phyloP scores from a whole-genome alignment of 108 stramenopile species.

The Cyclostephanos tholiformis region DNA sequence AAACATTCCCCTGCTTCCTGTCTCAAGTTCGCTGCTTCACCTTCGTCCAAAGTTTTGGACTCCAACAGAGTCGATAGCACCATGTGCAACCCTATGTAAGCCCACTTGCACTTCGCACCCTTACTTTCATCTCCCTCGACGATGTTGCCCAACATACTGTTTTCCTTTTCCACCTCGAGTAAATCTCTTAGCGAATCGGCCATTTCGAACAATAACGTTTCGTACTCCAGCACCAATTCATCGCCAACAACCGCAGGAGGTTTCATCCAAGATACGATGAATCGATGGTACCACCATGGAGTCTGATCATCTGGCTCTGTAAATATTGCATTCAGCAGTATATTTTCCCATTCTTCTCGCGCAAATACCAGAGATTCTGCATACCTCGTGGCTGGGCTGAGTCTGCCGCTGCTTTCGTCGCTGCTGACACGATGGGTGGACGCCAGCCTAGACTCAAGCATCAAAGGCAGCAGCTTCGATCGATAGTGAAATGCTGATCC shows the following conservation, averaged over 20 bases:
- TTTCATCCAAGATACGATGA: slow-evolving; percentile 56
- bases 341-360: slow-evolving; percentile 60
- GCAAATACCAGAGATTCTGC: slow-evolving; percentile 27
- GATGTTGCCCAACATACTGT: slow-evolving; percentile 30
- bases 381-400: neutral
- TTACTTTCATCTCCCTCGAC: slow-evolving; percentile 41
- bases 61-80: slow-evolving; percentile 45
- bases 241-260: slow-evolving; percentile 17
- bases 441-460: slow-evolving; percentile 30
- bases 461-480: slow-evolving; percentile 71
- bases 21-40: slow-evolving; percentile 11
- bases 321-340: slow-evolving; percentile 85
- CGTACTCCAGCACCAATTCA: slow-evolving; percentile 25
- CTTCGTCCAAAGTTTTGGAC: slow-evolving; percentile 4
- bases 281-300: slow-evolving; percentile 95
- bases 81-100: slow-evolving; percentile 48
- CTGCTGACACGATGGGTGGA: slow-evolving; percentile 8
- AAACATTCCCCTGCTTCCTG: slow-evolving; percentile 43
- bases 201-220: slow-evolving; percentile 44
- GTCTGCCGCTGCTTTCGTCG: slow-evolving; percentile 6
- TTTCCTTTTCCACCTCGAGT: slow-evolving; percentile 60
- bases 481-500: slow-evolving; percentile 98
- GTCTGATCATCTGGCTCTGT: slow-evolving; percentile 99
- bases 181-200: slow-evolving; percentile 48
- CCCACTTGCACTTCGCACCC: slow-evolving; percentile 55